phyloP scores from a whole-genome alignment of 257 asterid species.

The Gentiana macrophylla region DNA sequence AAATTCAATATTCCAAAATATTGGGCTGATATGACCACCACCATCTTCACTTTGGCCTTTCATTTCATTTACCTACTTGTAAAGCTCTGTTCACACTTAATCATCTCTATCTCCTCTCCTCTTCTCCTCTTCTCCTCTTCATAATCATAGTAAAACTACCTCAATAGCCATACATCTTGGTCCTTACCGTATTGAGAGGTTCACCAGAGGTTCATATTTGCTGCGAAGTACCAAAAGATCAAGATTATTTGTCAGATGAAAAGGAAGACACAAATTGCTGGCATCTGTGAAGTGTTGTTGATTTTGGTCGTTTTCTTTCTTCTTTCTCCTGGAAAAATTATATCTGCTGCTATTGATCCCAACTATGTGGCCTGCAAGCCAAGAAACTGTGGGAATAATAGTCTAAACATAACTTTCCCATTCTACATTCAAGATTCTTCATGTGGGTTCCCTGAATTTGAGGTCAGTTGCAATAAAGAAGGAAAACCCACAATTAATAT shows the following conservation, averaged over 20 bases:
- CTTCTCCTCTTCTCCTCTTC: background rate
- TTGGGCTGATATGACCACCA: constrained; percentile 17
- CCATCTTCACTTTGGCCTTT: background rate
- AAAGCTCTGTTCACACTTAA: constrained; percentile 9
- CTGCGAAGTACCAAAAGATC: background rate
- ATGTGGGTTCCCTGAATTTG: constrained; percentile 41
- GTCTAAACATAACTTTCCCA: constrained; percentile 49
- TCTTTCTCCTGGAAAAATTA: constrained; percentile 13
- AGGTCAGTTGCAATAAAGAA: constrained; percentile 21
- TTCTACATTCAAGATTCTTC: constrained; percentile 24
- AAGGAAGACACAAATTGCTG: constrained; percentile 2
- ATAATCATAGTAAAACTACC: background rate
- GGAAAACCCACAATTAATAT: constrained; percentile 27
- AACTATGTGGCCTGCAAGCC: constrained; percentile 37
- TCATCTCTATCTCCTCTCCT: no score
- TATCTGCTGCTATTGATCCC: constrained; percentile 23
- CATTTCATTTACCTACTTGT: constrained; percentile 4
- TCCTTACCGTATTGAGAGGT: no score
- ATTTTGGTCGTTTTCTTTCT: constrained; percentile 16
- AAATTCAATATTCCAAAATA: constrained; percentile 16
- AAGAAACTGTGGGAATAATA: constrained; percentile 17
- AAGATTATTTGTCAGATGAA: constrained; percentile 17
- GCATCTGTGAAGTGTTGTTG: constrained; percentile 4
- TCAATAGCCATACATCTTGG: no score
- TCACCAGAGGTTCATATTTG: no score